A percentile compares a stretch with the other conserved stretches of the same genome.
Evolutionary conservation across 1,284 basidiomycete genomes (phyloP).

Genomic region (Ceratobasidium sp.): DNA sequence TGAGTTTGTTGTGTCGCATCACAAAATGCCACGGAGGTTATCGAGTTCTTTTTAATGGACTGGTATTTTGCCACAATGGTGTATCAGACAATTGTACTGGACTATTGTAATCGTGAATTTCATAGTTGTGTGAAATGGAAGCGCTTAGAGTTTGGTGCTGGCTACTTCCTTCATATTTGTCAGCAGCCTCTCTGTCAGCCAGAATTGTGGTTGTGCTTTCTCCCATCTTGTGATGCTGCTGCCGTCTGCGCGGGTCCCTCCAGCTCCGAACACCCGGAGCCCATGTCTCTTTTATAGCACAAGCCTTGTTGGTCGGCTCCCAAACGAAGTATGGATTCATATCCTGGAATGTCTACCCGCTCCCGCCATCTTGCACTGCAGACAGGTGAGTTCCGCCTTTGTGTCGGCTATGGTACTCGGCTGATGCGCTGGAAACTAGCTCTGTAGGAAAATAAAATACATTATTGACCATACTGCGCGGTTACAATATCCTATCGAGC

Average conservation of each 20-base stretch:
- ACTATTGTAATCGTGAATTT: no score
- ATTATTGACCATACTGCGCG: conserved; percentile 27
- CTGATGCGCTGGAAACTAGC: not conserved
- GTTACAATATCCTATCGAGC: conserved; percentile 36
- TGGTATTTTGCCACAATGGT: no score
- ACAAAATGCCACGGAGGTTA: no score
- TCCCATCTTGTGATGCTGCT: conserved; percentile 12
- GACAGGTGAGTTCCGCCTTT: conserved; percentile 19
- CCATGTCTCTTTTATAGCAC: conserved; percentile 35
- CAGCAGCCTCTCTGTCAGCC: no score
- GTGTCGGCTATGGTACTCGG: not conserved
- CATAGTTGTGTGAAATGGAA: no score
- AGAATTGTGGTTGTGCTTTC: no score
- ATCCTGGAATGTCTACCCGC: conserved; percentile 26
- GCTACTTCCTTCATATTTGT: no score
- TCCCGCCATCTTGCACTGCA: conserved; percentile 10
- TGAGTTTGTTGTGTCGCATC: no score
- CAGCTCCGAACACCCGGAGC: conserved; percentile 4
- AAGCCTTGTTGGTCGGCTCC: conserved; percentile 3
- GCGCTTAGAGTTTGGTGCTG: no score
- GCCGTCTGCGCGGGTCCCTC: conserved; percentile 38
- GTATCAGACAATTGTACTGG: no score
- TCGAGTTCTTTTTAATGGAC: no score
- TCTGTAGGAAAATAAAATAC: conserved; percentile 35
- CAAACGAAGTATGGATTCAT: conserved; percentile 32